These are phyloP conservation scores for Pythium folliculosum DNA, from an alignment of 352 stramenopile genomes.

Conservation along the genomic window DNA sequence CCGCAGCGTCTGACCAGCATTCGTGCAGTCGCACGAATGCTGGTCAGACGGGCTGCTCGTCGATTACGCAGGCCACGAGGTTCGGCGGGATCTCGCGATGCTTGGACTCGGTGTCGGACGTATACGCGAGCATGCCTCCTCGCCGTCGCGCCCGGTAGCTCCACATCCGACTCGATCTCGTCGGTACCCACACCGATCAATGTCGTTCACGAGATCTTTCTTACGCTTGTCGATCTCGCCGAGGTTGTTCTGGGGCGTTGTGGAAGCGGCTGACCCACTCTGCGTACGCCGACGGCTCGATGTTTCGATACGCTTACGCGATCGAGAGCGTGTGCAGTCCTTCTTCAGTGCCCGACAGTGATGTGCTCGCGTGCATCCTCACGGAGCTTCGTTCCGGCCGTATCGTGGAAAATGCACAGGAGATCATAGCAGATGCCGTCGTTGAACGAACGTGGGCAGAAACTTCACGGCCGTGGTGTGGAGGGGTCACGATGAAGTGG, in stretches of 20 bases:
- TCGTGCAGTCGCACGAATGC: too few species aligned
- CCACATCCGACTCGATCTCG: slow-evolving; percentile 81
- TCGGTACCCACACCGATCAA: slow-evolving; percentile 81
- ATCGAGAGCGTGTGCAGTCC: slow-evolving; percentile 87
- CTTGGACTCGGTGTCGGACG: too few species aligned
- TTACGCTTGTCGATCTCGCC: slow-evolving; percentile 80
- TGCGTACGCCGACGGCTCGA: slow-evolving; percentile 49
- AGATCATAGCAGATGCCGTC: too few species aligned
- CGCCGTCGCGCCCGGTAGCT: slow-evolving; percentile 87
- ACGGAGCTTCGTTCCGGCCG: slow-evolving; percentile 2
- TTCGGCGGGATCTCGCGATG: too few species aligned
- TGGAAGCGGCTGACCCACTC: slow-evolving; percentile 67
- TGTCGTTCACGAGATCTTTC: slow-evolving; percentile 66
- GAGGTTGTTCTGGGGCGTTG: slow-evolving; percentile 70
- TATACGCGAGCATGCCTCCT: too few species aligned
- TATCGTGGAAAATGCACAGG: too few species aligned
- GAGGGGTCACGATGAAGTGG: too few species aligned
- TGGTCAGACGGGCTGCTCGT: too few species aligned
- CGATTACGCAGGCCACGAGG: too few species aligned
- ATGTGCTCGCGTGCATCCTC: slow-evolving; percentile 55
- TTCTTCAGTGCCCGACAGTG: slow-evolving; percentile 83
- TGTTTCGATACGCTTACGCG: slow-evolving; percentile 62
- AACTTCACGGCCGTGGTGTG: too few species aligned
- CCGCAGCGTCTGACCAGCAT: too few species aligned
- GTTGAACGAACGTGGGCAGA: too few species aligned